Evolutionary conservation across 2,329 filamentous ascomycete genomes (phyloP), one percentile per base, ranked within the genome.

Genomic region (Tolypocladium pustulatum): DNA sequence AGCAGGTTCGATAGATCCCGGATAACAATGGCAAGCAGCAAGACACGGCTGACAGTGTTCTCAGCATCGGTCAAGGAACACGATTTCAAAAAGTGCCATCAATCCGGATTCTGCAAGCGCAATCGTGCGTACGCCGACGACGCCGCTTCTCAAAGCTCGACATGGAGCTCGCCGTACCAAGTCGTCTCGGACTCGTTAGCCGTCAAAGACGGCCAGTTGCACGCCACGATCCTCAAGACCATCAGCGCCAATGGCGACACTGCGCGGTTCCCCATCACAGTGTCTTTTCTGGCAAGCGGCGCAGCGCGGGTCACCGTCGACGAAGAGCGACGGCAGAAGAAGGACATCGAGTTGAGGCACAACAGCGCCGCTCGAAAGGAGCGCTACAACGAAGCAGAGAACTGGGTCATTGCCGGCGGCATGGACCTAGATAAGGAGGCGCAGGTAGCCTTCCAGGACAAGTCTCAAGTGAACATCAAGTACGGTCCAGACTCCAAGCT

Each of bases 61-160:
- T 13, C 37, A 96, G 91, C 83, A 64, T 81, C 84, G 67, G 94
- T 99, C 57, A 99, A 99, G 77, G 89, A 96, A 71, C 86, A 96
- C 68, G 92, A 96, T 73, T 99, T 97, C 81, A 99, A 97, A 72
- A 96, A 89, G 67, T 99, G 94, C 77, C 78, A 89, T 65, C 93
- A 99, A 72, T 94, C 93, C 5, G 94, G 94, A 67, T 99, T 99
- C 78, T 99, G 94, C 77, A 94, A 91, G 72, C 89, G 94, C 64
- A 97, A 97, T 76, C 86, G 94, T 71, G 89, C 84, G 43, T 92
- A 89, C 71, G 94, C 94, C 70, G 92, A 97, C 74, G 78, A 83
- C 63, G 91, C 86, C 62, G 75, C 83, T 53, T 76, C 83, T 49
- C 76, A 84, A 58, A 85, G 84, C 61, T 80, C 83, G 10, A 78